Conservation (phyloP, 257 asterid genomes). For the Jaltomata sinuosa region DNA sequence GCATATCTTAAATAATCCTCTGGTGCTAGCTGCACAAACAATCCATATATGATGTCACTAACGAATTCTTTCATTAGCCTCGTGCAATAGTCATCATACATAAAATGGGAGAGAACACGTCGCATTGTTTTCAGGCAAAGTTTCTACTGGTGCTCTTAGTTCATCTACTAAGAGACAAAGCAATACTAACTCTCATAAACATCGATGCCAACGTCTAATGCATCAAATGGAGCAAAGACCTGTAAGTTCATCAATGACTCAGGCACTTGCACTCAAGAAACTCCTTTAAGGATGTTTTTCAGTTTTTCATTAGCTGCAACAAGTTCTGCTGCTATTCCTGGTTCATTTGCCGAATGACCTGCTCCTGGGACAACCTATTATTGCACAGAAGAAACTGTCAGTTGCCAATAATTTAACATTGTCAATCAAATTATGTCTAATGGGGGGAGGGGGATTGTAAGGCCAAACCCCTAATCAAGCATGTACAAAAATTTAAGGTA, state of each 20-base stretch:
- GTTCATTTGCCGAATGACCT: conserved; percentile 94
- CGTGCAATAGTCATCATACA: not conserved
- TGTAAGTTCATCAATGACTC: too few relatives aligned
- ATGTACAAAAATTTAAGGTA: too few relatives aligned
- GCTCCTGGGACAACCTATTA: conserved; percentile 72
- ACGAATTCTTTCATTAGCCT: not conserved
- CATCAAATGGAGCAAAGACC: too few relatives aligned
- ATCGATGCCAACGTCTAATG: not conserved
- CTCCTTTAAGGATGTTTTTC: conserved; percentile 30
- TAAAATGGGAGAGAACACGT: not conserved
- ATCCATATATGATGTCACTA: not conserved
- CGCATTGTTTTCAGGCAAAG: not conserved
- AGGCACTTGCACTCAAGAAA: conserved; percentile 4
- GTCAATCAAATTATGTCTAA: too few relatives aligned
- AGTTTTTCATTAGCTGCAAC: conserved; percentile 83
- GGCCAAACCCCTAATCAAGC: too few relatives aligned
- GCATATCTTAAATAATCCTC: not conserved
- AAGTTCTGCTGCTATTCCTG: conserved; percentile 69
- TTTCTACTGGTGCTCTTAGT: not conserved
- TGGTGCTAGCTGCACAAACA: not conserved
- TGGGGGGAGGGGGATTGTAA: too few relatives aligned
- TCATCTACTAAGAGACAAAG: not conserved
- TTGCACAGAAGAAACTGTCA: not conserved
- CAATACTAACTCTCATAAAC: not conserved
- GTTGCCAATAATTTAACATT: not conserved